These are phyloP conservation scores for Colletotrichum sp. DNA, from an alignment of 2,329 filamentous ascomycete genomes.

Conservation along the genomic window DNA sequence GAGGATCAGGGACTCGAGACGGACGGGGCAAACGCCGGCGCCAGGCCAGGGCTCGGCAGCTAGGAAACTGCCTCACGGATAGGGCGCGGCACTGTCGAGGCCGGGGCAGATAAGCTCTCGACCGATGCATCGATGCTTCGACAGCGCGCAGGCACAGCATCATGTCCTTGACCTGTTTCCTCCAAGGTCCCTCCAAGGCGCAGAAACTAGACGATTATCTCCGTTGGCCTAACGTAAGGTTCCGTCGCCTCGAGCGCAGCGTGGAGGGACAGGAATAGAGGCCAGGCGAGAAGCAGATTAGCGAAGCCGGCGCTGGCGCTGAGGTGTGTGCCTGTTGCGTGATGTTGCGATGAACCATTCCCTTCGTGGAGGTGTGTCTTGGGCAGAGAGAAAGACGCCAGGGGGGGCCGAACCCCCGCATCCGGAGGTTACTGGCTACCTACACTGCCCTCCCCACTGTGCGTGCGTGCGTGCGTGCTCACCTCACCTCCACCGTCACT, in stretches of 20 bases:
- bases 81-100: neutral
- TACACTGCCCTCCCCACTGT: neutral
- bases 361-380: slow-evolving; percentile 16
- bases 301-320: neutral
- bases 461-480: neutral
- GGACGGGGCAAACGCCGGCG: neutral
- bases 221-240: neutral
- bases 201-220: neutral
- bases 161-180: neutral
- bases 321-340: neutral
- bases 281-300: slow-evolving; percentile 2
- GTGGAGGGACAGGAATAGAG: neutral
- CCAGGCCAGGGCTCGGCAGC: neutral
- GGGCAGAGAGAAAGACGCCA: slow-evolving; percentile 8
- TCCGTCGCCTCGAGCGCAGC: neutral
- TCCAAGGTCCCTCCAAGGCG: neutral
- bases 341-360: slow-evolving; percentile 12
- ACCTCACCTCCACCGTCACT: neutral
- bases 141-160: neutral
- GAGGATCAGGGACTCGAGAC: neutral
- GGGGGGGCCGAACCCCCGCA: slow-evolving; percentile 9
- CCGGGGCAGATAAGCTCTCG: neutral
- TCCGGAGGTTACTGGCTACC: slow-evolving; percentile 11
- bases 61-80: neutral
- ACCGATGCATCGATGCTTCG: neutral